Evolutionary conservation across 805 yeast species (phyloP), one percentile per base, ranked within the genome.

Genomic region (Saccharomycopsis synnaedendra): DNA sequence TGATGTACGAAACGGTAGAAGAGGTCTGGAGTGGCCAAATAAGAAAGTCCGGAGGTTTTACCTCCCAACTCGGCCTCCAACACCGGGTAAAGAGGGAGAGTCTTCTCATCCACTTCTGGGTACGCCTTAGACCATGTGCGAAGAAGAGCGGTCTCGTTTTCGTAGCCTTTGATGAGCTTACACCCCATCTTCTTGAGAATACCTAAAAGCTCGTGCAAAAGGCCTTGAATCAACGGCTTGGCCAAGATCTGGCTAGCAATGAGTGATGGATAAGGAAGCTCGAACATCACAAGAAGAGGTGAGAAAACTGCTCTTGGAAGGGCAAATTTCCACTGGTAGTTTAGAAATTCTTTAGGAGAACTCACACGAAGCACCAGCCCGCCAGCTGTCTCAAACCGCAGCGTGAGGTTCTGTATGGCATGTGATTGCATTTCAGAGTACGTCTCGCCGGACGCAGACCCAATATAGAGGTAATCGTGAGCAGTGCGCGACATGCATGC

Each of bases 271-370:
- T 66, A 71, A 4, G 82, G 77, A 49, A 76, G 74, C 63, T 87
- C 96, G 57, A 89, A 79, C 7, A 85, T 58, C 29, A 88, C 72
- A 34, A 86, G 68, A 41, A 88, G 66, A 4, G 95, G 87, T 61
- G 82, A 85, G 59, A 88, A 77, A 28, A 88, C 81, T 39, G 87
- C 76, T 48, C 77, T 73, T 5, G 95, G 86, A 47, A 87, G 71
- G 1, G 94, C 89, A 48, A 85, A 71, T 60, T 82, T 80, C 96
- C 96, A 88, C 63, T 87, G 93, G 57, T 81, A 81, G 8, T 80
- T 75, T 62, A 76, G 66, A 57, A 77, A 82, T 53, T 78, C 86
- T 47, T 71, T 64, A 42, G 78, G 68, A 54, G 72, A 67, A 49
- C 28, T 41, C 8, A 77, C 66, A 57, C 74, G 74, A 54, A 76